Evolutionary conservation across 495 filamentous ascomycete species (phyloP), one percentile per base, ranked within the genome.

Genomic region (Tuber melanosporum): DNA sequence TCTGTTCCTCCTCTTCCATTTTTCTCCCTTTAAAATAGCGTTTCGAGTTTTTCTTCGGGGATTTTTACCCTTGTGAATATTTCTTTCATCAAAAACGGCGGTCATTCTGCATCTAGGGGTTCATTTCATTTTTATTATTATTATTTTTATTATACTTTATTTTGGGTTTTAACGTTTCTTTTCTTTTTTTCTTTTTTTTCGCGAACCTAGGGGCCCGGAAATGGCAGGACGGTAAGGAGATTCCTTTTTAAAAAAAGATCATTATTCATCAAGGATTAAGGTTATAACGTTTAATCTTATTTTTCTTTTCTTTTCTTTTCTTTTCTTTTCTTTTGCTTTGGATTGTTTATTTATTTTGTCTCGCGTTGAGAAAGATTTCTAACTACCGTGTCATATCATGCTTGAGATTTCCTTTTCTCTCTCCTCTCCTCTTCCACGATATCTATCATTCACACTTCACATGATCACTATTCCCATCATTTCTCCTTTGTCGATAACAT

Each of bases 21-120:
- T 57, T 20, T 47, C 19, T 47, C 46, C 20, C 22, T 26, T 57
- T 14, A 2, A 66, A 62, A 62, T 8, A 26, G 52, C 22, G 26
- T 66, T 66, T 66, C 57, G 57, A 36, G 12, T 36, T 17, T 19
- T 62, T 14, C 26, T 32, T 66, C 32, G 17, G 26, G 57, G 26
- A 66, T 66, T 41, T 66, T 62, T 66, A 36, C 26, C 26, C 14
- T 66, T 66, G 57, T 66, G 57, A 66, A 66, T 66, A 66, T 36
- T 66, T 66, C 26, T 66, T 66, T 36, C 14, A 10, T 36, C 9
- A 66, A 32, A 32, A 32, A 36, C 26, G 57, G 14, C 57, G 57
- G 57, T 19, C 57, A 66, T 66, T 66, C 26, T 36, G 26, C 57
- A 66, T 66, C 10, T 66, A 66, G 57, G 57, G 57, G 10, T 36